phyloP scores from a whole-genome alignment of 2,329 filamentous ascomycete genomes.

The Stemphylium lycopersici region DNA sequence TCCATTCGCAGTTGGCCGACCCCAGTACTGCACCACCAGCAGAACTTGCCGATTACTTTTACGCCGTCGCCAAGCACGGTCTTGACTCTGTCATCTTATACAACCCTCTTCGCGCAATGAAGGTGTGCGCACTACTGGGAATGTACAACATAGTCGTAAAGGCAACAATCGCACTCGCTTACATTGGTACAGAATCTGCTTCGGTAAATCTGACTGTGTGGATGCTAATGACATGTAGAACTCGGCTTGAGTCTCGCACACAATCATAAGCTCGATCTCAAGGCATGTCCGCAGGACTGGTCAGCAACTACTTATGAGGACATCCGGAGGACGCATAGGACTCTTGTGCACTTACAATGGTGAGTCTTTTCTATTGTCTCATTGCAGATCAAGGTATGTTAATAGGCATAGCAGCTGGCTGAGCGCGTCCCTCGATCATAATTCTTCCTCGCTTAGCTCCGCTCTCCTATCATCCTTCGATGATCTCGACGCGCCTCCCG shows the following conservation, averaged over 20 bases:
- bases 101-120: slow-evolving; percentile 28
- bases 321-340: slow-evolving; percentile 21
- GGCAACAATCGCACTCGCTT: slow-evolving; percentile 23
- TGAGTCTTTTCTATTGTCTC: neutral
- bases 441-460: neutral
- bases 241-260: slow-evolving; percentile 23
- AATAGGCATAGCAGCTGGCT: slow-evolving; percentile 19
- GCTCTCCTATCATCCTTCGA: neutral
- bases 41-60: slow-evolving; percentile 25
- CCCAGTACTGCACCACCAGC: slow-evolving; percentile 10
- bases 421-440: slow-evolving; percentile 21
- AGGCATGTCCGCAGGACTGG: neutral
- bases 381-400: neutral
- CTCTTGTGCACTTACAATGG: slow-evolving; percentile 21
- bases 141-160: slow-evolving; percentile 31
- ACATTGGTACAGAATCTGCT: slow-evolving; percentile 16
- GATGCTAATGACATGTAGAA: slow-evolving; percentile 8
- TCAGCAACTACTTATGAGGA: slow-evolving; percentile 9
- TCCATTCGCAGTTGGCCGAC: slow-evolving; percentile 14
- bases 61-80: slow-evolving; percentile 21
- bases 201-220: no score
- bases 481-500: slow-evolving; percentile 3
- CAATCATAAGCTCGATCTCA: slow-evolving; percentile 7
- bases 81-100: slow-evolving; percentile 22
- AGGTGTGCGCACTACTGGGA: slow-evolving; percentile 24